These are phyloP conservation scores for Leccinum proliferum DNA, from an alignment of 1,284 basidiomycete species.

Conservation along the genomic window DNA sequence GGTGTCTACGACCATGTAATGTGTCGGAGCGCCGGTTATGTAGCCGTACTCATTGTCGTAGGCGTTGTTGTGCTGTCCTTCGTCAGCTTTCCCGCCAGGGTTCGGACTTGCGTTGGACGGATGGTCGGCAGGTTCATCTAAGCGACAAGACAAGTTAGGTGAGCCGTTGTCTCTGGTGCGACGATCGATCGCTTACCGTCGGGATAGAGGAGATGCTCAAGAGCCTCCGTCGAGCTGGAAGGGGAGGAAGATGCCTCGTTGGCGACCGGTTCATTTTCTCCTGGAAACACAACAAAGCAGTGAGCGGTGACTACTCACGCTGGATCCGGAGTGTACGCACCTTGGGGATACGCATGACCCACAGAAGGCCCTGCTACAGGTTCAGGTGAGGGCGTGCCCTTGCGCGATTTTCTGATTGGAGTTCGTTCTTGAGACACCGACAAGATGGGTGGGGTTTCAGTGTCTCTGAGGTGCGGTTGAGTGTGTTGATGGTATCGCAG, in stretches of 20 bases:
- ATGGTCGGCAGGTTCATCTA: conserved; percentile 12
- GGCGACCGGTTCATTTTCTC: conserved; percentile 2
- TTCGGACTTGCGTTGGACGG: background rate
- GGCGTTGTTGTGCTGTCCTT: background rate
- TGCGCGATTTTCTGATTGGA: background rate
- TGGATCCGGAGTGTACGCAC: background rate
- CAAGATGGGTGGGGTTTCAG: conserved; percentile 2
- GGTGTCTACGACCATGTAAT: conserved; percentile 24
- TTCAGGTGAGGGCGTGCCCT: background rate
- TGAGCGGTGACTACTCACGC: background rate
- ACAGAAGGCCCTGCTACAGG: background rate
- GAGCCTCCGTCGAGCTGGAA: conserved; percentile 12
- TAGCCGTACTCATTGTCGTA: conserved; percentile 4
- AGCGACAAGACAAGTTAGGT: background rate
- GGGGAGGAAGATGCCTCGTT: background rate
- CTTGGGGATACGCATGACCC: conserved; percentile 4
- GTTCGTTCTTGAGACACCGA: background rate
- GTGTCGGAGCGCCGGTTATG: conserved; percentile 15
- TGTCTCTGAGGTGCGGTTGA: conserved; percentile 5
- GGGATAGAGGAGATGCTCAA: conserved; percentile 13
- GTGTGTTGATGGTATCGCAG: background rate
- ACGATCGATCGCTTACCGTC: conserved; percentile 8
- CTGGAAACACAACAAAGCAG: background rate
- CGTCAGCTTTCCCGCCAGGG: conserved; percentile 4
- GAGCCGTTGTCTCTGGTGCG: background rate